Conservation (phyloP, 371 early-diverging fungal species). For the Mucor lusitanicus region DNA sequence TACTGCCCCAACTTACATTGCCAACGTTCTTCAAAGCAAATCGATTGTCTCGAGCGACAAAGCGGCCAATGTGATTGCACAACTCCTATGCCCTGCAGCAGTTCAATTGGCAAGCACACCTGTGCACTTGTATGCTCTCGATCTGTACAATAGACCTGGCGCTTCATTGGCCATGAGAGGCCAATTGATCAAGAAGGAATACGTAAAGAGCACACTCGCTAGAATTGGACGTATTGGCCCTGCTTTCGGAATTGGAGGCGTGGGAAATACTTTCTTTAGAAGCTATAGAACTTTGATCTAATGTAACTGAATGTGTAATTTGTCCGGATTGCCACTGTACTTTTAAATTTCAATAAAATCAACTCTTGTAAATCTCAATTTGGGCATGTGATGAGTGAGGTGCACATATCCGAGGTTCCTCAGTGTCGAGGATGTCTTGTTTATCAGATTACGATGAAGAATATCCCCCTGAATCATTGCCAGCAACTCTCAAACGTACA, state of each 20-base stretch:
- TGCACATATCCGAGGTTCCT: too few species aligned
- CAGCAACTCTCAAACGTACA: too few species aligned
- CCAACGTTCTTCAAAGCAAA: conserved; percentile 26
- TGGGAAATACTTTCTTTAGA: conserved; percentile 54
- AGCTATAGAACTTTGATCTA: conserved; percentile 12
- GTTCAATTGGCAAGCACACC: conserved; percentile 63
- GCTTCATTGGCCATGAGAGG: conserved; percentile 29
- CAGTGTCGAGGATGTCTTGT: too few species aligned
- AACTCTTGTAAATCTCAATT: too few species aligned
- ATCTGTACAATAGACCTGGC: conserved; percentile 59
- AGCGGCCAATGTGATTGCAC: conserved; percentile 42
- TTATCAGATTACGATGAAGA: too few species aligned
- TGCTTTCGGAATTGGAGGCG: conserved; percentile 73
- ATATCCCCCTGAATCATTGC: too few species aligned
- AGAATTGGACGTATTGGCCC: conserved; percentile 68
- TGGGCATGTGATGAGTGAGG: too few species aligned
- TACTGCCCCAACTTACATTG: conserved; percentile 57
- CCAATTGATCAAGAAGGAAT: conserved; percentile 50
- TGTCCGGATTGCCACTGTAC: not conserved
- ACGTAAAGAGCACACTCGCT: conserved; percentile 58
- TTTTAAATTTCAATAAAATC: not conserved
- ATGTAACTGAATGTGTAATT: not conserved
- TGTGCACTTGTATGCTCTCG: conserved; percentile 61
- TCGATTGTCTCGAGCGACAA: conserved; percentile 16
- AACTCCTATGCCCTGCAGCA: conserved; percentile 57